Evolutionary conservation across 1,139 yeast genomes (phyloP), one percentile per base, ranked within the genome.

Genomic region (Geotrichum aggregatum): DNA sequence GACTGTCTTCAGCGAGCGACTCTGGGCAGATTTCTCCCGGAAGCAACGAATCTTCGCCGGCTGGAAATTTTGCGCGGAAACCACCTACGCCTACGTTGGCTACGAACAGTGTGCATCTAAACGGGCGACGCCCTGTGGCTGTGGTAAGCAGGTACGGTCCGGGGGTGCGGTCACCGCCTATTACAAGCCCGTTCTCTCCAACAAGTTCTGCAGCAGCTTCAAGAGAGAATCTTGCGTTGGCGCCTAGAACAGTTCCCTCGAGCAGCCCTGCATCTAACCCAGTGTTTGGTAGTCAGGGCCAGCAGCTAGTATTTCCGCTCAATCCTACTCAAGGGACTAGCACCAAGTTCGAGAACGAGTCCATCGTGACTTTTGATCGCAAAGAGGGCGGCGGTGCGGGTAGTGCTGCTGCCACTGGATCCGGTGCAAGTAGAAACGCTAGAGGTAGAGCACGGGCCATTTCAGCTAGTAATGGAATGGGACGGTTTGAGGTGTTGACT

Each of bases 211-310:
- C 49, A 36, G 44, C 39, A 40, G 44, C 41, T 34, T 44, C 39
- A 19, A 50, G 46, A n/a, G 48, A 45, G n/a, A 42, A 11, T 24
- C 40, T 31, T 24, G 30, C 38, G n/a, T 41, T 43, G 10, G 44
- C 50, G 19, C 41, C 49, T 11, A 50, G 45, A 31, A 45, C 53
- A 14, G 22, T 41, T 18, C 28, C 28, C 28, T 5, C 28, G 8
- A 45, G 48, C 43, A 43, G 46, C 38, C 21, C 31, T 18, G 16
- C 40, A 16, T 42, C 21, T 7, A 30, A 6, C 13, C 33, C 49
- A 31, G 44, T 50, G n/a, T 54, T 54, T 51, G 56, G 54, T 11
- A 46, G 52, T 33, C 52, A 48, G 35, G 54, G 52, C 41, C 56
- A 54, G 47, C 54, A 54, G 19, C 49, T 50, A 3, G 54, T 54